phyloP scores from a whole-genome alignment of 192 early-diverging fungal genomes.

The Podila horticola region DNA sequence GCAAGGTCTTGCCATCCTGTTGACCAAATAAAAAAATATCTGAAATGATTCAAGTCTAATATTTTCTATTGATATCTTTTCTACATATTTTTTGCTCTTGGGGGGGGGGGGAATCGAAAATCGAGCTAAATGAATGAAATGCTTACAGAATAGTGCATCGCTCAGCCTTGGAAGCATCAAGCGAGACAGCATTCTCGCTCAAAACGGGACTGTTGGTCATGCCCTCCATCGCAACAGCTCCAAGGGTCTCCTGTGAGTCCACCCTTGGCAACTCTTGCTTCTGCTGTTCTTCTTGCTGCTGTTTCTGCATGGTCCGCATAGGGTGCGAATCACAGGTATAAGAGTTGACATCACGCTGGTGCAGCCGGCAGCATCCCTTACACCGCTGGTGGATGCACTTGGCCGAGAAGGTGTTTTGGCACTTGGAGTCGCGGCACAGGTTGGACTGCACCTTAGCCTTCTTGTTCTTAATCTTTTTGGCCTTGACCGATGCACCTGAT shows the following conservation, averaged over 20 bases:
- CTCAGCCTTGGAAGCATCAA: not conserved
- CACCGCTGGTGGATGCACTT: conserved; percentile 35
- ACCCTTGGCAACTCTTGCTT: conserved; percentile 22
- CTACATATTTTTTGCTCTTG: too few species aligned
- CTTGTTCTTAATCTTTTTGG: not conserved
- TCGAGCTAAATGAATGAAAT: too few species aligned
- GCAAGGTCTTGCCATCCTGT: conserved; percentile 1
- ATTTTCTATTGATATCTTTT: too few species aligned
- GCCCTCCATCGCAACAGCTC: not conserved
- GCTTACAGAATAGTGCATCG: not conserved
- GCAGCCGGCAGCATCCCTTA: conserved; percentile 33
- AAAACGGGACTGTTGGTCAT: not conserved
- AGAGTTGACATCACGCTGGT: conserved; percentile 16
- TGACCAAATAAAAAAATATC: not conserved
- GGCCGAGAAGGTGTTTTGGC: conserved; percentile 32
- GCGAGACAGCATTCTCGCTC: too few species aligned
- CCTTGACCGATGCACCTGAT: not conserved
- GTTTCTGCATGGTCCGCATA: conserved; percentile 20
- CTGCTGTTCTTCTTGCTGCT: not conserved
- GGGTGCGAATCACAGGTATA: conserved; percentile 29
- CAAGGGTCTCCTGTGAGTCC: conserved; percentile 17
- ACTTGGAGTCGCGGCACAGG: conserved; percentile 16
- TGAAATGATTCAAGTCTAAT: too few species aligned
- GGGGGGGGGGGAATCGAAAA: too few species aligned
- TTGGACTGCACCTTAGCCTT: not conserved